Conservation (phyloP, 2,329 filamentous ascomycete genomes). For the Fusarium mundagurra region DNA sequence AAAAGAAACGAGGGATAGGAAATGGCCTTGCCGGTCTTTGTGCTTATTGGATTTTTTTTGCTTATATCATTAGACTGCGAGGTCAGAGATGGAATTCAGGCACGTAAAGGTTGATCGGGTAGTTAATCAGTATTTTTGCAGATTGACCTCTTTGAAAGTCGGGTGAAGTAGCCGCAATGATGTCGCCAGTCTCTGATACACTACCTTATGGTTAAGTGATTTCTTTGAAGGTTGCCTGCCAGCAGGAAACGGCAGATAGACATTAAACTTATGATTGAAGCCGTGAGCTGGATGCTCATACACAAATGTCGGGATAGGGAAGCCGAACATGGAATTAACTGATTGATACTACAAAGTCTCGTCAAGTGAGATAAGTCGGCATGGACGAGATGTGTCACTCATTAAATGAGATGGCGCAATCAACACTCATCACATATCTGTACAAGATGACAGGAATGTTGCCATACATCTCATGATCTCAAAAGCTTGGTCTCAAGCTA, state of each 20-base stretch:
- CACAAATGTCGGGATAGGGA: neutral
- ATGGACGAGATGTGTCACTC: too few species aligned
- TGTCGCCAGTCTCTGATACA: neutral
- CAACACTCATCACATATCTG: neutral
- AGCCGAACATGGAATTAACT: neutral
- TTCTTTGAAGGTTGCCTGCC: neutral
- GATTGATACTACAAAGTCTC: neutral
- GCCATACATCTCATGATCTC: neutral
- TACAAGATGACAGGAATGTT: neutral
- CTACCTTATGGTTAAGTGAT: neutral
- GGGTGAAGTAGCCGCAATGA: neutral
- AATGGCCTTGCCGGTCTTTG: neutral
- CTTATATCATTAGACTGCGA: slow-evolving; percentile 26
- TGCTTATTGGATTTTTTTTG: slow-evolving; percentile 6
- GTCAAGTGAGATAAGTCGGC: neutral
- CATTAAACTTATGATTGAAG: too few species aligned
- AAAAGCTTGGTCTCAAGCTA: neutral
- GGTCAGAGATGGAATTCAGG: slow-evolving; percentile 6
- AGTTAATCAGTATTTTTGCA: slow-evolving; percentile 11
- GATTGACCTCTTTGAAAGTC: neutral
- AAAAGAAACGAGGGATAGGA: slow-evolving; percentile 18
- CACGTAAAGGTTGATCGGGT: slow-evolving; percentile 4
- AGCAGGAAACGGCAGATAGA: neutral
- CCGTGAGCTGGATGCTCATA: neutral
- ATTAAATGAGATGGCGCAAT: neutral